Conservation (phyloP, 2,329 filamentous ascomycete genomes). For the Chalaropsis thielavioides region DNA sequence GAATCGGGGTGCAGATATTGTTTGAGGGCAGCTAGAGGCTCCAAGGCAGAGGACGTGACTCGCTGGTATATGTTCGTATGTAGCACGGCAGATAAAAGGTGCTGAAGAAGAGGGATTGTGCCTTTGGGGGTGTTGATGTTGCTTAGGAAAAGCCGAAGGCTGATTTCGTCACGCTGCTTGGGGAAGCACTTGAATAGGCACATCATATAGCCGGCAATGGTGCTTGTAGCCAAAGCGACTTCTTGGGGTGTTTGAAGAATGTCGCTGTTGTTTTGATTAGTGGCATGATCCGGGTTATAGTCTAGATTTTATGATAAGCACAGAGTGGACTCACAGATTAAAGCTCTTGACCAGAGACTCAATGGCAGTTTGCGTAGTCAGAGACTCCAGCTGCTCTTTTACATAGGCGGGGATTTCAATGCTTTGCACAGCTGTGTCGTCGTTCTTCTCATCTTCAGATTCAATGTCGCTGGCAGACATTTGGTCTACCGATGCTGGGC, state of each 20-base stretch:
- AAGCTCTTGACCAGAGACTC: conserved; percentile 9
- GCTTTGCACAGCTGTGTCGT: background rate
- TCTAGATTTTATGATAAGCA: background rate
- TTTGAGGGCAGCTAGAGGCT: conserved; percentile 3
- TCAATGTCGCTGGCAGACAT: background rate
- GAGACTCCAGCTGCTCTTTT: background rate
- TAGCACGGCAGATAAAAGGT: conserved; percentile 59
- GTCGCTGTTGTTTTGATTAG: background rate
- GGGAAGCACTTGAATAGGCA: conserved; percentile 79
- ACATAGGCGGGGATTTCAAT: conserved; percentile 8
- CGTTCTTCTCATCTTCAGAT: background rate
- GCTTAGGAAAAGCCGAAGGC: conserved; percentile 83
- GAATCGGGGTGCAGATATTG: background rate
- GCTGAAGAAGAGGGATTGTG: conserved; percentile 54
- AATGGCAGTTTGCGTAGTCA: conserved; percentile 11
- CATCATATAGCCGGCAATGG: conserved; percentile 64
- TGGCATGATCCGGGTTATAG: background rate
- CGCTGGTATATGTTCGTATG: conserved; percentile 26
- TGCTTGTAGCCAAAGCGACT: conserved; percentile 39
- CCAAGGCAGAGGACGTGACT: conserved; percentile 6
- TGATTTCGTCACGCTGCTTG: conserved; percentile 66
- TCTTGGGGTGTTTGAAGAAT: conserved; percentile 23
- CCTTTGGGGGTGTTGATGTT: conserved; percentile 36
- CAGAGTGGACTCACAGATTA: background rate
- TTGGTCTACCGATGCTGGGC: background rate